Conservation (phyloP, 2,329 filamentous ascomycete species). For the Xylaria digitata region DNA sequence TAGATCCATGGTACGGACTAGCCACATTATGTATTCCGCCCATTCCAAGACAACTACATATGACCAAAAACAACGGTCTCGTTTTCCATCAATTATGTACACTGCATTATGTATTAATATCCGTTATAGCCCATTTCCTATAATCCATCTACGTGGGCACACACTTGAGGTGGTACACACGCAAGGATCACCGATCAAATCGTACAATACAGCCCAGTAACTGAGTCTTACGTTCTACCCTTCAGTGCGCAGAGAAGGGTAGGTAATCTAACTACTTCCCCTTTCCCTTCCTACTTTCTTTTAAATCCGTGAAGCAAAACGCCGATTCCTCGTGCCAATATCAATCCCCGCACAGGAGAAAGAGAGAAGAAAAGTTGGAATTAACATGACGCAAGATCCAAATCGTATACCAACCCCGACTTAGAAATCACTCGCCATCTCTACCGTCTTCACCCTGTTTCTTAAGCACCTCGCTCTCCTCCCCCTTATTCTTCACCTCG, state of each 20-base stretch:
- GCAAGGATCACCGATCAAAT: neutral
- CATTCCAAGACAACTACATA: too few relatives aligned
- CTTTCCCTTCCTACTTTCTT: neutral
- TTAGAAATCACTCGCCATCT: neutral
- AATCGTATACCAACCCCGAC: neutral
- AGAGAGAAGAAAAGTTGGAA: neutral
- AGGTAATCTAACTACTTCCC: neutral
- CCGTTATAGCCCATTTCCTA: neutral
- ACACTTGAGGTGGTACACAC: neutral
- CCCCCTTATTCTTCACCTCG: conserved; percentile 42
- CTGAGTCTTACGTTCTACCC: neutral
- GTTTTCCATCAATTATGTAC: neutral
- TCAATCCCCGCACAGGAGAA: neutral
- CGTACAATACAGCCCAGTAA: neutral
- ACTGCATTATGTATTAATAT: neutral
- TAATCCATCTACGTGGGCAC: neutral
- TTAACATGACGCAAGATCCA: neutral
- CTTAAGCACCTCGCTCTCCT: conserved; percentile 48
- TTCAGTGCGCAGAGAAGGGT: neutral
- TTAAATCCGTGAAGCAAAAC: neutral
- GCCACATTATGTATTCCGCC: too few relatives aligned
- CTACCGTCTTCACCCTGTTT: conserved; percentile 46
- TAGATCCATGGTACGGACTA: neutral
- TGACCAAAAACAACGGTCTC: neutral
- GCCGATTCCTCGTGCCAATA: neutral